Evolutionary conservation across 352 stramenopile species (phyloP).

Genomic region (Phytophthora ramorum): DNA sequence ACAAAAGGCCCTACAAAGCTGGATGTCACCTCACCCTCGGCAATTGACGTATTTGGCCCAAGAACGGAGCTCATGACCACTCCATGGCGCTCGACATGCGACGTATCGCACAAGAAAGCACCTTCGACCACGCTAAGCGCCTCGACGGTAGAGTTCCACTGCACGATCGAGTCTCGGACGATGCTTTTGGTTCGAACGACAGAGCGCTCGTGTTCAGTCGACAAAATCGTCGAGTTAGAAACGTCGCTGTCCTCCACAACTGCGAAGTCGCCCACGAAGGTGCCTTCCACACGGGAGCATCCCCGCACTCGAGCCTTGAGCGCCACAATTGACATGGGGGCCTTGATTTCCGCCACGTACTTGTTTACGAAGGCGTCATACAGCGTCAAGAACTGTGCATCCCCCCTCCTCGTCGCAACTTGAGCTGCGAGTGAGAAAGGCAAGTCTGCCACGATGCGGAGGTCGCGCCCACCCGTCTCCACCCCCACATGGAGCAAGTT

Average conservation of each 20-base stretch:
- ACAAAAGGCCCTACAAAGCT: slow-evolving; percentile 95
- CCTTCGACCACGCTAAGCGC: slow-evolving; percentile 68
- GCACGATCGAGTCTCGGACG: slow-evolving; percentile 68
- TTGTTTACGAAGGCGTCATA: slow-evolving; percentile 64
- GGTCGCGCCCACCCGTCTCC: slow-evolving; percentile 78
- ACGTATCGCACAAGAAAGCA: slow-evolving; percentile 80
- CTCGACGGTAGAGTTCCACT: slow-evolving; percentile 78
- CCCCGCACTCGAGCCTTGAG: slow-evolving; percentile 57
- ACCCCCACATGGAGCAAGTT: slow-evolving; percentile 77
- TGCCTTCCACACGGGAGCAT: slow-evolving; percentile 65
- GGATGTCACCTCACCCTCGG: slow-evolving; percentile 91
- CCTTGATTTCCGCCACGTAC: slow-evolving; percentile 54
- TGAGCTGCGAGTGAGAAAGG: slow-evolving; percentile 62
- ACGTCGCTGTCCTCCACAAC: slow-evolving; percentile 72
- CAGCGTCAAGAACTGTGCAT: slow-evolving; percentile 43
- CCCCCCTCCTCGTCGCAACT: slow-evolving; percentile 50
- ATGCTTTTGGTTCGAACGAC: slow-evolving; percentile 64
- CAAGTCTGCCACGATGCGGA: slow-evolving; percentile 77
- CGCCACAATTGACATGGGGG: slow-evolving; percentile 61
- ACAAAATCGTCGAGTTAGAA: slow-evolving; percentile 70
- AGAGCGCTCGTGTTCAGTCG: slow-evolving; percentile 52
- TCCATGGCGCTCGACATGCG: slow-evolving; percentile 82
- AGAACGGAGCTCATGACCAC: slow-evolving; percentile 89
- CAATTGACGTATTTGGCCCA: slow-evolving; percentile 85
- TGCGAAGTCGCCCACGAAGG: slow-evolving; percentile 72